These are phyloP conservation scores for Cucurbita pepo DNA, from an alignment of 306 rosid genomes.

Conservation along the genomic window DNA sequence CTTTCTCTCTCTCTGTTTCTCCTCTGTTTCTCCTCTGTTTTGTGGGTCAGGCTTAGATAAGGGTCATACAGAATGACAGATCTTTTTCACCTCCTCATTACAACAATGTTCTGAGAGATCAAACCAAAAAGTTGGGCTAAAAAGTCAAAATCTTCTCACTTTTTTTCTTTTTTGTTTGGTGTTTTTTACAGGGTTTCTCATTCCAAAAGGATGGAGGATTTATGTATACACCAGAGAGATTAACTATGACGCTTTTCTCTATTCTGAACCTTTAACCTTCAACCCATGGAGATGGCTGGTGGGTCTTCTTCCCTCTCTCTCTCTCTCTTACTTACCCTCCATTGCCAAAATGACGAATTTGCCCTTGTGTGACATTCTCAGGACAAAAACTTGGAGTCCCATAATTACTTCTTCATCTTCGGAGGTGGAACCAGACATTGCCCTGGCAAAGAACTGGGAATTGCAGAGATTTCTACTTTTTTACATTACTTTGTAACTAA, in stretches of 20 bases:
- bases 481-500: conserved; percentile 81
- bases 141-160: not conserved
- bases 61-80: conserved; percentile 6
- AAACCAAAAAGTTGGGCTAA: not conserved
- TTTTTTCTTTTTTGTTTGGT: not conserved
- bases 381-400: conserved; percentile 56
- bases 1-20: not conserved
- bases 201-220: conserved; percentile 93
- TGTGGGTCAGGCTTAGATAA: conserved; percentile 13
- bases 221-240: conserved; percentile 89
- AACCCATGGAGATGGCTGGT: conserved; percentile 99
- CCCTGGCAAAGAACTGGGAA: conserved; percentile 92
- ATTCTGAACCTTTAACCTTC: conserved; percentile 69
- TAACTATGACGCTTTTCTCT: conserved; percentile 56
- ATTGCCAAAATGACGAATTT: not conserved
- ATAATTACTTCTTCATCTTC: conserved; percentile 48
- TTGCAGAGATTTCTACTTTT: conserved; percentile 75
- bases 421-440: conserved; percentile 89
- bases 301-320: not conserved
- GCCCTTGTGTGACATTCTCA: conserved; percentile 13
- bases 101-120: not conserved
- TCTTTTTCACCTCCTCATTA: not conserved
- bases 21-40: not conserved
- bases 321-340: not conserved
- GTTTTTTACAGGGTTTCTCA: conserved; percentile 47